Evolutionary conservation across 495 filamentous ascomycete genomes (phyloP).

Genomic region (Immersiella caudata): DNA sequence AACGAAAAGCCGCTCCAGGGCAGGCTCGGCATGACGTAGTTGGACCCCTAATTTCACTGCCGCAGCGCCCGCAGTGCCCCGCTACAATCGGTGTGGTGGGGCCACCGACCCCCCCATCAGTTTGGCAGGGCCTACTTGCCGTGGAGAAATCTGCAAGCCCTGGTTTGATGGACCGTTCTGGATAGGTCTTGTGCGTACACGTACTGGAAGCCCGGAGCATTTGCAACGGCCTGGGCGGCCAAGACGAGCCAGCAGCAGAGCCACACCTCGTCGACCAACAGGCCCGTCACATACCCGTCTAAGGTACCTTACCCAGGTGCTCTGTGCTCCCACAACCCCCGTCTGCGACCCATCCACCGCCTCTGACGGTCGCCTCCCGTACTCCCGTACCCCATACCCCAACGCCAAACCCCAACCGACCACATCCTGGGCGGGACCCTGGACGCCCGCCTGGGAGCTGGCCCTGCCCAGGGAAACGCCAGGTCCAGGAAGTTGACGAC

Average conservation of each 20-base stretch:
- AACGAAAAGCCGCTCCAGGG: neutral
- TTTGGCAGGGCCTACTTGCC: neutral
- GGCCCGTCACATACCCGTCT: neutral
- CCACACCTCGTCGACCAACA: too few relatives aligned
- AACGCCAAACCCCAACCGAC: neutral
- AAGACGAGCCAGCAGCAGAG: too few relatives aligned
- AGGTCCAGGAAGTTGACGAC: neutral
- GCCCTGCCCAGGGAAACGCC: neutral
- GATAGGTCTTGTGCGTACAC: slow-evolving; percentile 2
- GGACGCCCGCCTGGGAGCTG: neutral
- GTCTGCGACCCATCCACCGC: neutral
- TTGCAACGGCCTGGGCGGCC: slow-evolving; percentile 24
- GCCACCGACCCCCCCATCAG: slow-evolving; percentile 1
- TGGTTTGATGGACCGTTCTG: slow-evolving; percentile 14
- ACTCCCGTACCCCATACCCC: neutral
- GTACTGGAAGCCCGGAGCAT: slow-evolving; percentile 27
- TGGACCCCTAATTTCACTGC: slow-evolving; percentile 35
- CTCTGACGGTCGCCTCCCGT: neutral
- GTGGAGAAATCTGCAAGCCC: slow-evolving; percentile 6
- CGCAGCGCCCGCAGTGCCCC: slow-evolving; percentile 15
- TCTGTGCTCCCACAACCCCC: neutral
- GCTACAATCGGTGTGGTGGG: slow-evolving; percentile 27
- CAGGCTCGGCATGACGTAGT: slow-evolving; percentile 31
- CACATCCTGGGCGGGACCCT: neutral
- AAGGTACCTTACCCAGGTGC: neutral